phyloP scores from a whole-genome alignment of 2,329 filamentous ascomycete genomes.

The Fonsecaea multimorphosa region DNA sequence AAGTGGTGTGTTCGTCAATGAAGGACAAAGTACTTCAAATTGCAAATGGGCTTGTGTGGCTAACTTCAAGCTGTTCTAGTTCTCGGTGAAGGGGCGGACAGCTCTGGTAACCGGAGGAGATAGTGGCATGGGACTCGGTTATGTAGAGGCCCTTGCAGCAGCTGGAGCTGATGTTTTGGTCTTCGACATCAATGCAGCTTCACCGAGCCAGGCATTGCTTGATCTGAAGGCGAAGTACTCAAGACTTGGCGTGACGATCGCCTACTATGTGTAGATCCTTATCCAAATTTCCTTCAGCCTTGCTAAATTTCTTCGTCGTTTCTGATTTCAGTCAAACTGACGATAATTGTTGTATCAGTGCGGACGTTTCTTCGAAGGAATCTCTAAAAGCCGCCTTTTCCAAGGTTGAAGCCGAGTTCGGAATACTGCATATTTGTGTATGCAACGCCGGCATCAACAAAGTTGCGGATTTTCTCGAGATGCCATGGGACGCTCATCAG shows the following conservation, averaged over 20 bases:
- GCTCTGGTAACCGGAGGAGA: conserved; percentile 57
- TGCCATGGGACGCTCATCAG: conserved; percentile 51
- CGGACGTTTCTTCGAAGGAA: conserved; percentile 49
- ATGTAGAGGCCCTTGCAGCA: conserved; percentile 54
- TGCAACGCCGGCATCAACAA: conserved; percentile 56
- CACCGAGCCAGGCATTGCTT: conserved; percentile 47
- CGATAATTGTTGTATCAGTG: too few species aligned
- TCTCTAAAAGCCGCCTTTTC: conserved; percentile 45
- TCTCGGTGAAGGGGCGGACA: conserved; percentile 57
- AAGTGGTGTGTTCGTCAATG: too few species aligned
- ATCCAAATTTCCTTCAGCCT: neutral
- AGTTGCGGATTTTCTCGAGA: conserved; percentile 54
- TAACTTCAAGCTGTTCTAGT: too few species aligned
- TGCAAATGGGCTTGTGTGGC: too few species aligned
- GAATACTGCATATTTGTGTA: conserved; percentile 53
- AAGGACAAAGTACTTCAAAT: too few species aligned
- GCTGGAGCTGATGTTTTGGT: conserved; percentile 55
- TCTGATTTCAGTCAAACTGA: too few species aligned
- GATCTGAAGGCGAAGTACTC: conserved; percentile 51
- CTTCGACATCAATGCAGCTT: conserved; percentile 56
- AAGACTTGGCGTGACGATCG: conserved; percentile 52
- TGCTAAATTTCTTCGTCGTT: neutral
- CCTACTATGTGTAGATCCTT: conserved; percentile 46
- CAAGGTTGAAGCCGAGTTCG: conserved; percentile 47
- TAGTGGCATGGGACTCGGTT: conserved; percentile 54